phyloP scores from a whole-genome alignment of 2,329 filamentous ascomycete species.

The Plectosphaerella plurivora region DNA sequence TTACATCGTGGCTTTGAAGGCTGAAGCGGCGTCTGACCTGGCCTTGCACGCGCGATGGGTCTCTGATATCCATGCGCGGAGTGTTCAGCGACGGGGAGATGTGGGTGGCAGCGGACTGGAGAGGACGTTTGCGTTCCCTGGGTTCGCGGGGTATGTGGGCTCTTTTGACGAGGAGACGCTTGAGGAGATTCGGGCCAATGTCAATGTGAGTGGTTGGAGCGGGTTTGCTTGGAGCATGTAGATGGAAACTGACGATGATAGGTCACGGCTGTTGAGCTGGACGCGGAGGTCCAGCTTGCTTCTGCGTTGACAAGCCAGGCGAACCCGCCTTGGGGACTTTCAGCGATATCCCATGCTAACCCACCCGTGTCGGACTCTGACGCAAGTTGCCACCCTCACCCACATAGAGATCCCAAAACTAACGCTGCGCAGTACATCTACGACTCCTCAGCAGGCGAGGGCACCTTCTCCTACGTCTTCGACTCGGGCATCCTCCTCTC shows the following conservation, averaged over 20 bases:
- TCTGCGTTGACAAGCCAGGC: no score
- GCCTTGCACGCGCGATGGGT: background rate
- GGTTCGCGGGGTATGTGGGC: slow-evolving; percentile 33
- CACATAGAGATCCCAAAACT: no score
- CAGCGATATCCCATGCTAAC: no score
- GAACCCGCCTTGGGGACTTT: no score
- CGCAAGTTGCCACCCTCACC: no score
- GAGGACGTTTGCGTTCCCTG: slow-evolving; percentile 1
- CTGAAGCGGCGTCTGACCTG: background rate
- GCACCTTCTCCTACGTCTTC: slow-evolving; percentile 19
- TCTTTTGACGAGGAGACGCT: slow-evolving; percentile 33
- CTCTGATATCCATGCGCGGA: background rate
- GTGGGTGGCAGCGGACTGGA: background rate
- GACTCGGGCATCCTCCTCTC: slow-evolving; percentile 18
- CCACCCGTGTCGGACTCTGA: no score
- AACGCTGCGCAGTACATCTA: slow-evolving; percentile 10
- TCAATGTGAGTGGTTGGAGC: background rate
- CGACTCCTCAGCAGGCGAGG: slow-evolving; percentile 13
- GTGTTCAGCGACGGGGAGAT: background rate
- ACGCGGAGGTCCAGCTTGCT: no score
- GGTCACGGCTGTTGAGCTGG: no score
- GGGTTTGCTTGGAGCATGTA: background rate
- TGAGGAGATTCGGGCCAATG: slow-evolving; percentile 27
- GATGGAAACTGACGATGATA: no score
- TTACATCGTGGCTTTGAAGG: background rate